Conservation (phyloP, 2,329 filamentous ascomycete species). For the Sclerotinia subarctica region DNA sequence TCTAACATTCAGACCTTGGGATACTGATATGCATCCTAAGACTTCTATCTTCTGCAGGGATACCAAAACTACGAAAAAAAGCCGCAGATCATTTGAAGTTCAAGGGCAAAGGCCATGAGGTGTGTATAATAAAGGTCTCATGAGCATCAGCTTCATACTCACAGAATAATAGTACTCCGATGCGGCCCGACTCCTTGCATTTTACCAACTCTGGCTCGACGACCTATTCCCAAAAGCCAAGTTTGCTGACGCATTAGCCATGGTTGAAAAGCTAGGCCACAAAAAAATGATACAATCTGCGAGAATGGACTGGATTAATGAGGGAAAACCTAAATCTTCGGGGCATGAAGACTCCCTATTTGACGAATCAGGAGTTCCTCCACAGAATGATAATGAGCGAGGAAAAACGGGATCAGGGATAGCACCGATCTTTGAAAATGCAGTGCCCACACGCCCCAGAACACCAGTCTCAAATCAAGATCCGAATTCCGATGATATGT, state of each 20-base stretch:
- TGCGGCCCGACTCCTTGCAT: slow-evolving; percentile 73
- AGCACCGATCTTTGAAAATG: slow-evolving; percentile 42
- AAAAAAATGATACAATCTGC: slow-evolving; percentile 72
- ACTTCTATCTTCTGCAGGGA: slow-evolving; percentile 77
- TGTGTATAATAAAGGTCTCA: slow-evolving; percentile 38
- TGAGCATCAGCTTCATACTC: slow-evolving; percentile 14
- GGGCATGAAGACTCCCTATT: slow-evolving; percentile 35
- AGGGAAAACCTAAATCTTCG: slow-evolving; percentile 55
- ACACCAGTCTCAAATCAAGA: slow-evolving; percentile 45
- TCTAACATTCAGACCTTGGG: slow-evolving; percentile 10
- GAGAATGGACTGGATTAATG: slow-evolving; percentile 80
- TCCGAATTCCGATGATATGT: slow-evolving; percentile 42
- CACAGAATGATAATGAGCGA: slow-evolving; percentile 35
- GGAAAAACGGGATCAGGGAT: slow-evolving; percentile 37
- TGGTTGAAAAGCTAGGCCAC: slow-evolving; percentile 93
- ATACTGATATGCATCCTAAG: slow-evolving; percentile 45
- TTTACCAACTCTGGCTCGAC: slow-evolving; percentile 96
- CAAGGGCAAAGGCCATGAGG: slow-evolving; percentile 93
- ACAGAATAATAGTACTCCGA: slow-evolving; percentile 67
- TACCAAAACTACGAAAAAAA: slow-evolving; percentile 73
- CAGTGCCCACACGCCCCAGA: slow-evolving; percentile 31
- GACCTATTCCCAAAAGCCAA: slow-evolving; percentile 93
- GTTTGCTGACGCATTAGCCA: slow-evolving; percentile 82
- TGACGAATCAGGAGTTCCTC: slow-evolving; percentile 31
- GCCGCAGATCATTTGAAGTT: slow-evolving; percentile 69